Conservation (phyloP, 345 rosid genomes). For the Laguncularia racemosa region DNA sequence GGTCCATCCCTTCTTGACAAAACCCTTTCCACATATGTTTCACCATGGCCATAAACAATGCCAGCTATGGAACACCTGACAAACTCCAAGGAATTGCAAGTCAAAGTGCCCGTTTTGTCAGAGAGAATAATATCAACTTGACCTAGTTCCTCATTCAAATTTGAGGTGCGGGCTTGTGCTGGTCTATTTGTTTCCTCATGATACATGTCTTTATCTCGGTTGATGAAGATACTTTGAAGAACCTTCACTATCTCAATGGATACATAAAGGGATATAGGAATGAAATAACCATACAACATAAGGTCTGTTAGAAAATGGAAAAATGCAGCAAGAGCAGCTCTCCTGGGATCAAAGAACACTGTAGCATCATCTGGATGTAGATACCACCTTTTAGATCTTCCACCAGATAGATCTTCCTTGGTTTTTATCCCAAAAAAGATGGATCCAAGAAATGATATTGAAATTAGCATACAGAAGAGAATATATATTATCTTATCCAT, state of each 20-base stretch:
- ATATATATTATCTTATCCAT: conserved; percentile 86
- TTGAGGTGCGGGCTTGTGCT: conserved; percentile 82
- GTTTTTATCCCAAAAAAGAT: conserved; percentile 54
- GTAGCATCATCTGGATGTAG: conserved; percentile 56
- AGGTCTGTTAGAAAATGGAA: conserved; percentile 85
- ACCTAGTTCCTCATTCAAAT: conserved; percentile 94
- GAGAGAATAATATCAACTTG: conserved; percentile 77
- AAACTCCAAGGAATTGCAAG: conserved; percentile 95
- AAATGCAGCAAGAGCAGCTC: conserved; percentile 51
- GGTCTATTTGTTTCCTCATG: conserved; percentile 50
- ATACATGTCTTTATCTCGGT: conserved; percentile 74
- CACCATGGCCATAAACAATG: conserved; percentile 53
- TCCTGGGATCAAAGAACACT: conserved; percentile 51
- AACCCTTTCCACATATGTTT: conserved; percentile 76
- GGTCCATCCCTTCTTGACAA: conserved; percentile 24
- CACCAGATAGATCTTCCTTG: conserved; percentile 35
- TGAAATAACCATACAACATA: conserved; percentile 87
- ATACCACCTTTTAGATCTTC: conserved; percentile 65
- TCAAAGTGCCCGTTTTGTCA: conserved; percentile 92
- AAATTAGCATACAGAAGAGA: conserved; percentile 66
- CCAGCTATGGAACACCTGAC: conserved; percentile 85
- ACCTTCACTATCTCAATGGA: conserved; percentile 91
- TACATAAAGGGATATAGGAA: conserved; percentile 83
- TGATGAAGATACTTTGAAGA: conserved; percentile 81
- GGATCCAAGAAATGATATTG: conserved; percentile 64